Evolutionary conservation across 2,329 filamentous ascomycete genomes (phyloP).

Genomic region (Penicillium sp.): DNA sequence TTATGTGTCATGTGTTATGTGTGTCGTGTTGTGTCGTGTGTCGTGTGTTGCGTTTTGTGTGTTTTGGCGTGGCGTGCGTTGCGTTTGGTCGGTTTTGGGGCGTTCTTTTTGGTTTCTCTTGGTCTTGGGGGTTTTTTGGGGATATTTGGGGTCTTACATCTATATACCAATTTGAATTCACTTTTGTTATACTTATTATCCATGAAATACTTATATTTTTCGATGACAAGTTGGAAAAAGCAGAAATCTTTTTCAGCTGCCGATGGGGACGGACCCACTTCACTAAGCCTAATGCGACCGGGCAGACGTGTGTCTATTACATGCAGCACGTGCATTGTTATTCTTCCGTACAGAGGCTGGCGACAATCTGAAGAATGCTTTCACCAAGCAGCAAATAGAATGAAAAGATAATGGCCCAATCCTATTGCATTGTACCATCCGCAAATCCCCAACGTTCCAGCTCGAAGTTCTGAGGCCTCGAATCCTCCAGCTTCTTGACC

Average conservation of each 20-base stretch:
- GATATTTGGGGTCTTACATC: not conserved
- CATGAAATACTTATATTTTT: not conserved
- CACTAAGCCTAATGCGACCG: not conserved
- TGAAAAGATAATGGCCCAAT: too few species aligned
- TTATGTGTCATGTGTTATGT: constrained; percentile 22
- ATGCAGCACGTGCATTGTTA: too few species aligned
- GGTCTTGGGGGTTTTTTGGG: not conserved
- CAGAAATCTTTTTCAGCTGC: not conserved
- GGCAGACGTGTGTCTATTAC: too few species aligned
- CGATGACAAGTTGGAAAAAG: not conserved
- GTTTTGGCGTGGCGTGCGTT: constrained; percentile 1
- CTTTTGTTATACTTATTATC: not conserved
- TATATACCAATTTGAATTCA: not conserved
- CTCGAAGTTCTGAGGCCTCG: too few species aligned
- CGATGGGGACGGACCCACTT: not conserved
- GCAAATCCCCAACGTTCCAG: too few species aligned
- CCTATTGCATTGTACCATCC: too few species aligned
- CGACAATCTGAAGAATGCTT: too few species aligned
- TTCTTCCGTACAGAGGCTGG: too few species aligned
- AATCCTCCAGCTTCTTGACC: too few species aligned
- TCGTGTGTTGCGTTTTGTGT: constrained; percentile 16
- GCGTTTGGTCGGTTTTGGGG: not conserved
- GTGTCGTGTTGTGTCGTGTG: constrained; percentile 23
- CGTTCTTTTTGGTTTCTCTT: not conserved
- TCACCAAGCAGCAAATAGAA: too few species aligned